Base-by-base conservation (phyloP, 2,329 filamentous ascomycete species). In the Cladophialophora yegresii region DNA sequence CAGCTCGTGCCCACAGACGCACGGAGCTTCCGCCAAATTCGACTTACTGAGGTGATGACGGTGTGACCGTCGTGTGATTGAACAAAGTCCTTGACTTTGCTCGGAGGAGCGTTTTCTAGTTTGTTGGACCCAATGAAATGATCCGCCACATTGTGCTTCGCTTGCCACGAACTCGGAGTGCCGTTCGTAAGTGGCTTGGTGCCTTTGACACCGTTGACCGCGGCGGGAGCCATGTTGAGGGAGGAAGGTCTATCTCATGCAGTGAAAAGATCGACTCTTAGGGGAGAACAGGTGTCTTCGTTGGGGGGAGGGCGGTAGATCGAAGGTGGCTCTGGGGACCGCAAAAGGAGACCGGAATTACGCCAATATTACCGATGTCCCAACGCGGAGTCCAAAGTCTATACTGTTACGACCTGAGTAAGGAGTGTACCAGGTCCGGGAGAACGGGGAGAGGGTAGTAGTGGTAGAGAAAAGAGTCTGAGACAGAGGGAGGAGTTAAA, bases 61-160 rank as follows among this genome's bases (percentile, higher is more conserved):
- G 95, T 98, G 84, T 99, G 95, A 67, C 95, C 95, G 75, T 93
- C 91, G 78, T 96, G 85, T 66, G 85, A 83, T 58, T 90, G 87
- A 54, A 99, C 93, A 81, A 98, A 99, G 79, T 99, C 93, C 85
- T 96, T 98, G 68, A 99, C 91, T 75, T 88, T 89, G 77, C 93
- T 89, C 43, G 92, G 85, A 51, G 90, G 81, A 57, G 95, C 95
- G 76, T 89, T 89, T 69, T 87, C 87, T 69, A 99, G 81, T 76
- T 88, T 86, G 82, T 96, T 97, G 70, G 95, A 93, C 73, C 95
- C 95, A 77, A 98, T 96, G 81, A 98, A 99, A 83, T 99, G 95
- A 79, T 92, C 84, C 68, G 92, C 87, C 68, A 99, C 79, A 71
- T 90, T 88, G 82, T 91, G 87, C 81, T 90, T 92, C 72, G 92